phyloP scores from a whole-genome alignment of 2,329 filamentous ascomycete genomes.

The Gremmenia infestans region DNA sequence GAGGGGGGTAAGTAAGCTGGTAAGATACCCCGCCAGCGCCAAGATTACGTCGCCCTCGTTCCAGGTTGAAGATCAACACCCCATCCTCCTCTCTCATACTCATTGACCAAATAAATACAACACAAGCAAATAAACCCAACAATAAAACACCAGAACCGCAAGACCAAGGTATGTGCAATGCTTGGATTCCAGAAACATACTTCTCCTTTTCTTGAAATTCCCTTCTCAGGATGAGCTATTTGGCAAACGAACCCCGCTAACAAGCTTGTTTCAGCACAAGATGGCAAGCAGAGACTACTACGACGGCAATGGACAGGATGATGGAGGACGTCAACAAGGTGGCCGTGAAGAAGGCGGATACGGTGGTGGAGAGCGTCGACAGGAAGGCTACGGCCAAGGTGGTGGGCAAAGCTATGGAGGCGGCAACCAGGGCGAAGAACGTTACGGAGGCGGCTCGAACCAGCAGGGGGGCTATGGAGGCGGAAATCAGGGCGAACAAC shows the following conservation, averaged over 20 bases:
- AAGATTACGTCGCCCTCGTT: background rate
- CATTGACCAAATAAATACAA: background rate
- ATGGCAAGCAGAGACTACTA: conserved; percentile 15
- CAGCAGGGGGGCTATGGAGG: conserved; percentile 4
- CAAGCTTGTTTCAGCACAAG: conserved; percentile 1
- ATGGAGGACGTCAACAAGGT: conserved; percentile 4
- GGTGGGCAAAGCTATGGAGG: conserved; percentile 4
- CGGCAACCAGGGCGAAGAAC: conserved; percentile 2
- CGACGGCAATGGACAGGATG: conserved; percentile 9
- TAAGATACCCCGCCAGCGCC: background rate
- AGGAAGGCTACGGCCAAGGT: background rate
- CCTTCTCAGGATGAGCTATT: no score
- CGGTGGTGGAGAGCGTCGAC: conserved; percentile 4
- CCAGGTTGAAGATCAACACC: background rate
- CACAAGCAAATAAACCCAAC: background rate
- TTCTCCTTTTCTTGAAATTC: background rate
- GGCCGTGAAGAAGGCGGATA: conserved; percentile 2
- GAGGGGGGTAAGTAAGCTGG: background rate
- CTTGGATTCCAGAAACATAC: background rate
- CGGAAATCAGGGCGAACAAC: background rate
- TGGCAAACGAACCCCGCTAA: conserved; percentile 3
- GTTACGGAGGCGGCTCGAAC: background rate
- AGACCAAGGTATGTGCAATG: background rate
- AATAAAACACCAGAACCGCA: background rate
- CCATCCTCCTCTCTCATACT: background rate